Percentiles rank a stretch among this genome's conserved stretches.
phyloP scores from a whole-genome alignment of 2,329 filamentous ascomycete genomes.

The Ophiostoma ulmi region DNA sequence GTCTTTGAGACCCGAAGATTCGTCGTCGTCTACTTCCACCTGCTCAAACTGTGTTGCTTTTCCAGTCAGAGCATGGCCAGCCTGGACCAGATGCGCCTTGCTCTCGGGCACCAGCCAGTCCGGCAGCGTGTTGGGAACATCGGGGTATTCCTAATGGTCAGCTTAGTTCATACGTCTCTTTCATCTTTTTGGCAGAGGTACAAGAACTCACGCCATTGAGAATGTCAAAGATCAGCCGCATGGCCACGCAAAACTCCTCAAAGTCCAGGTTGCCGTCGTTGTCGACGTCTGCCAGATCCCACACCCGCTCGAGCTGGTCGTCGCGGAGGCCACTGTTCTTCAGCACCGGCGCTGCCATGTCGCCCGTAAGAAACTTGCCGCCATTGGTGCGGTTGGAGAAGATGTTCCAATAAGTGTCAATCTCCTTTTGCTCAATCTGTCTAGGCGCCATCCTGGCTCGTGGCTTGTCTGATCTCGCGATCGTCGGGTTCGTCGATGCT shows the following conservation, averaged over 20 bases:
- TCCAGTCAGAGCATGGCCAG: constrained; percentile 70
- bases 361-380: constrained; percentile 55
- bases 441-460: constrained; percentile 49
- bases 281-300: constrained; percentile 96
- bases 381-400: constrained; percentile 56
- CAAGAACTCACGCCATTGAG: constrained; percentile 75
- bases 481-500: background rate
- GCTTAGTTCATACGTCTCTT: background rate
- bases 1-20: constrained; percentile 80
- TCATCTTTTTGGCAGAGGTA: background rate
- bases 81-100: constrained; percentile 85
- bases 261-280: constrained; percentile 97
- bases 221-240: constrained; percentile 95
- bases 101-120: constrained; percentile 97
- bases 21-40: constrained; percentile 63
- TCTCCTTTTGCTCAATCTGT: constrained; percentile 58
- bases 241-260: constrained; percentile 98
- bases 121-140: constrained; percentile 79
- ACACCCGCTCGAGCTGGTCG: constrained; percentile 88
- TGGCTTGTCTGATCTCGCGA: background rate
- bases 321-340: constrained; percentile 60
- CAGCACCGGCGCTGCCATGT: constrained; percentile 57
- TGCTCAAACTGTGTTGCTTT: constrained; percentile 78
- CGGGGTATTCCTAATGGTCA: constrained; percentile 66
- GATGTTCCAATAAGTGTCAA: constrained; percentile 63